Percentiles rank a stretch among this genome's conserved stretches.
phyloP scores from a whole-genome alignment of 768 basidiomycete genomes.

The Postia placenta region DNA sequence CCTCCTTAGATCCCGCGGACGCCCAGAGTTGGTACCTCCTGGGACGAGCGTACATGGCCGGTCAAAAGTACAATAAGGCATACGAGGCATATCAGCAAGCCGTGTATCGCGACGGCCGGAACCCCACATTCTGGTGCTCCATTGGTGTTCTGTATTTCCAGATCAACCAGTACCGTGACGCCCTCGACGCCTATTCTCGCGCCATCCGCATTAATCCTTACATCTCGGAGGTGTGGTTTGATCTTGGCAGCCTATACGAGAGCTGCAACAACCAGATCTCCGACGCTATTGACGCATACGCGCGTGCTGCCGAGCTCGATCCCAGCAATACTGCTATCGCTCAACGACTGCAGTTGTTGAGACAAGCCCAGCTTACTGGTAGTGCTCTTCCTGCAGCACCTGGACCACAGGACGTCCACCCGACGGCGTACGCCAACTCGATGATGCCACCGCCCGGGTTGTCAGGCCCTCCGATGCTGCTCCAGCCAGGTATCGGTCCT shows the following conservation, averaged over 20 bases:
- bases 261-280: conserved; percentile 98
- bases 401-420: conserved; percentile 92
- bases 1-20: conserved; percentile 72
- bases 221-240: conserved; percentile 94
- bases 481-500: conserved; percentile 41
- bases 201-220: conserved; percentile 99
- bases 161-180: conserved; percentile 99
- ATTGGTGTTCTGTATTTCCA: conserved; percentile 99
- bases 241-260: conserved; percentile 94
- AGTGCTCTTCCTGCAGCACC: conserved; percentile 80
- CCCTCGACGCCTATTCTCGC: conserved; percentile 96
- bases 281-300: conserved; percentile 98
- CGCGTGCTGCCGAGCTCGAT: conserved; percentile 90
- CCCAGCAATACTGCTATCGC: conserved; percentile 79
- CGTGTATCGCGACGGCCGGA: conserved; percentile 96
- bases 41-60: conserved; percentile 97
- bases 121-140: conserved; percentile 99
- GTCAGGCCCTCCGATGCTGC: conserved; percentile 57
- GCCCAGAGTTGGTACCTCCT: conserved; percentile 99
- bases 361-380: conserved; percentile 72
- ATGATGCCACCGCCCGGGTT: conserved; percentile 65
- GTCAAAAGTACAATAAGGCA: conserved; percentile 98
- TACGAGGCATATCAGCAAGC: conserved; percentile 99
- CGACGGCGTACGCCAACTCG: conserved; percentile 84
- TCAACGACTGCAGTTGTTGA: conserved; percentile 70